These are phyloP conservation scores for Phytopythium litorale DNA, from an alignment of 352 stramenopile species.

Conservation along the genomic window DNA sequence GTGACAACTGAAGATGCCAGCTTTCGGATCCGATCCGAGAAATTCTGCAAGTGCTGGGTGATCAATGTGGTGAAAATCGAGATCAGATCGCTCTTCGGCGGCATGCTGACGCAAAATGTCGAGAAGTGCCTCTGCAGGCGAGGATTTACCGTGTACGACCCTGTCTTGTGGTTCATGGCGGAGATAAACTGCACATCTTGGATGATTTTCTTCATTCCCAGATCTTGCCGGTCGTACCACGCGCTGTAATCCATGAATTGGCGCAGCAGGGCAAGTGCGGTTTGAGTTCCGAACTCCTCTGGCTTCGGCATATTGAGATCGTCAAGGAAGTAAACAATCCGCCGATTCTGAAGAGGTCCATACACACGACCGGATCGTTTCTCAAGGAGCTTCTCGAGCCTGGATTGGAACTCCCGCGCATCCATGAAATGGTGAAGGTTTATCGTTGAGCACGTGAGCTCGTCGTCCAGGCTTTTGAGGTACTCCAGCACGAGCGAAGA, in stretches of 20 bases:
- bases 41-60: conserved; percentile 58
- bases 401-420: conserved; percentile 62
- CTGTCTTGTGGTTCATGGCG: conserved; percentile 91
- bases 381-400: conserved; percentile 80
- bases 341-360: conserved; percentile 73
- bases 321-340: conserved; percentile 88
- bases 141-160: conserved; percentile 85
- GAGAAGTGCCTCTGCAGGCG: conserved; percentile 89
- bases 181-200: conserved; percentile 86
- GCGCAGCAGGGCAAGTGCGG: conserved; percentile 80
- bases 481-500: conserved; percentile 76
- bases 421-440: conserved; percentile 90
- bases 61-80: conserved; percentile 71
- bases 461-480: conserved; percentile 61
- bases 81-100: conserved; percentile 53
- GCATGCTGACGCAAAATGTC: conserved; percentile 69
- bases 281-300: conserved; percentile 90
- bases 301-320: conserved; percentile 89
- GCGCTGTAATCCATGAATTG: conserved; percentile 91
- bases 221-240: conserved; percentile 89
- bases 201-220: conserved; percentile 85
- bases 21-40: conserved; percentile 80
- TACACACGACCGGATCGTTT: conserved; percentile 87
- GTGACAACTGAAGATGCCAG: conserved; percentile 57
- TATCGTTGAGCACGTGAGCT: conserved; percentile 49